Evolutionary conservation across 441 rosid species (phyloP).

Genomic region (Rhodomyrtus psidioides): DNA sequence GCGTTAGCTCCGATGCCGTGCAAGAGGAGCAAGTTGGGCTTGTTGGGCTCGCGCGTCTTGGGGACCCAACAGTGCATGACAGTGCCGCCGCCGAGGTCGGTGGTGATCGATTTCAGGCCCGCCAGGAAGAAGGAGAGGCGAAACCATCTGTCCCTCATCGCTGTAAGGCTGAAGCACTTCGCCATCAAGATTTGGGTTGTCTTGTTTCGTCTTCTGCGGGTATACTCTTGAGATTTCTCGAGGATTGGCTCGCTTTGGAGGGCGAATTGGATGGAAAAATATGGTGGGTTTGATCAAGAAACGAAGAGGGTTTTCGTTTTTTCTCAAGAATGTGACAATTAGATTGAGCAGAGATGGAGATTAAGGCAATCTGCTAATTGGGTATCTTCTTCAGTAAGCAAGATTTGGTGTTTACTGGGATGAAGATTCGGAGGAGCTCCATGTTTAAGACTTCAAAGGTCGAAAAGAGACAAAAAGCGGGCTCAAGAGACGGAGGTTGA

Average conservation of each 20-base stretch:
- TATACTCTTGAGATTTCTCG: not conserved
- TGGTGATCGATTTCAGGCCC: constrained; percentile 55
- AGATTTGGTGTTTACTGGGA: not conserved
- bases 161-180: constrained; percentile 47
- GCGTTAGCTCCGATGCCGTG: constrained; percentile 94
- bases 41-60: constrained; percentile 16
- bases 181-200: constrained; percentile 19
- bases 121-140: constrained; percentile 44
- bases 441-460: not conserved
- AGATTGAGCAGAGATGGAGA: not conserved
- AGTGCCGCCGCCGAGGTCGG: constrained; percentile 74
- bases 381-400: not conserved
- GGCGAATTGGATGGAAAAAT: not conserved
- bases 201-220: not conserved
- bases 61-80: constrained; percentile 78
- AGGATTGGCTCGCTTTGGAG: not conserved
- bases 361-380: not conserved
- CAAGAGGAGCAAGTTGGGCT: constrained; percentile 45
- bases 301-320: not conserved
- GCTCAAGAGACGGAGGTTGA: not conserved
- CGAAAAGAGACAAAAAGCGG: not conserved
- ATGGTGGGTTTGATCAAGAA: not conserved
- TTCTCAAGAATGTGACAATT: not conserved
- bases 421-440: not conserved
- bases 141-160: constrained; percentile 37